Evolutionary conservation across 2,329 filamentous ascomycete genomes (phyloP).

Genomic region (Penicillium sp.): DNA sequence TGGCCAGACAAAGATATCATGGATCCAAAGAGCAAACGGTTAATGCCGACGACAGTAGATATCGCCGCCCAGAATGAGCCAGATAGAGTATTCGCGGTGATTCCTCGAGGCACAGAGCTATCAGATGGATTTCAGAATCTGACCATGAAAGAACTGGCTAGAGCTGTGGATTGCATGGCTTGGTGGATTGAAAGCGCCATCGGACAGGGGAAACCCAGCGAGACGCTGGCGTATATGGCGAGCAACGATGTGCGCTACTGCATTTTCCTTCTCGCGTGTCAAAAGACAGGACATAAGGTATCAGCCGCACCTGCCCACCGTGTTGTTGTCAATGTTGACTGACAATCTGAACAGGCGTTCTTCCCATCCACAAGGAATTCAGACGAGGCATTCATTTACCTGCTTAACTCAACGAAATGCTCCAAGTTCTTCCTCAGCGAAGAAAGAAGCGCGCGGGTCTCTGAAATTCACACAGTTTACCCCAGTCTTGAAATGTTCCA

Average conservation of each 20-base stretch:
- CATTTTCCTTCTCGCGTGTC: slow-evolving; percentile 27
- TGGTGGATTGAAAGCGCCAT: slow-evolving; percentile 28
- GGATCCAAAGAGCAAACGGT: slow-evolving; percentile 15
- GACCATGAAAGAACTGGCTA: slow-evolving; percentile 21
- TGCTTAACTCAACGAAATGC: slow-evolving; percentile 20
- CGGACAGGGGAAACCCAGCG: slow-evolving; percentile 7
- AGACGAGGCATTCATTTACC: slow-evolving; percentile 20
- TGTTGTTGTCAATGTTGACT: not conserved
- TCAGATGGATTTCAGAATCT: slow-evolving; percentile 24
- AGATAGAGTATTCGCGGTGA: slow-evolving; percentile 15
- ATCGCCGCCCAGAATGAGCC: slow-evolving; percentile 11
- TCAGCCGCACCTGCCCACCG: no score
- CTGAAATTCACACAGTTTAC: slow-evolving; percentile 37
- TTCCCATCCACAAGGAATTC: slow-evolving; percentile 28
- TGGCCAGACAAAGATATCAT: not conserved
- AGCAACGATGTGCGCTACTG: slow-evolving; percentile 30
- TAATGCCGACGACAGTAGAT: slow-evolving; percentile 14
- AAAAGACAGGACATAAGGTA: slow-evolving; percentile 31
- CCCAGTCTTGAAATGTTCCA: slow-evolving; percentile 14
- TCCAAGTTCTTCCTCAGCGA: slow-evolving; percentile 33
- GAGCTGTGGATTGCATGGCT: slow-evolving; percentile 21
- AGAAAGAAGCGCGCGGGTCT: slow-evolving; percentile 37
- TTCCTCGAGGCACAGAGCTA: slow-evolving; percentile 17
- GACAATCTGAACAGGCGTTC: slow-evolving; percentile 16
- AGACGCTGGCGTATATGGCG: slow-evolving; percentile 30